phyloP scores from a whole-genome alignment of 73 alveolate genomes.

The Symbiodinium natans region DNA sequence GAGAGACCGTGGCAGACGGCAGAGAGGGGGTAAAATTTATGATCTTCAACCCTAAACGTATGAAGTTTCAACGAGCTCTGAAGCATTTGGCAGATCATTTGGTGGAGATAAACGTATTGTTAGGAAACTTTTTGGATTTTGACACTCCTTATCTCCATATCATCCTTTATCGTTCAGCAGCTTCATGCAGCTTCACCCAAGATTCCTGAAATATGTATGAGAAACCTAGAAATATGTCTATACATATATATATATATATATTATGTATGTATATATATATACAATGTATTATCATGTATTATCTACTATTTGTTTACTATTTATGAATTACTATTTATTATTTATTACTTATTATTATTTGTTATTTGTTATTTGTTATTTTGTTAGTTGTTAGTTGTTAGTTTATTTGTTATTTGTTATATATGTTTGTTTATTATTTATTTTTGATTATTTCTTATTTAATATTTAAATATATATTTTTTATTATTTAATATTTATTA shows the following conservation, averaged over 20 bases:
- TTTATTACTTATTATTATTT: neutral
- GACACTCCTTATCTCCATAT: neutral
- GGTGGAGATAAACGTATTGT: neutral
- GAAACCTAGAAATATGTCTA: neutral
- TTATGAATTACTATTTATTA: neutral
- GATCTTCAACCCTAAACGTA: neutral
- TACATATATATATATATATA: too few relatives aligned
- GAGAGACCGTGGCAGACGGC: too few relatives aligned
- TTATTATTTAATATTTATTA: neutral
- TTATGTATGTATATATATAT: too few relatives aligned
- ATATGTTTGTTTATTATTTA: neutral
- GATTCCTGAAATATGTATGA: neutral
- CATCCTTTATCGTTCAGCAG: neutral
- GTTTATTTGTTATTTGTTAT: neutral
- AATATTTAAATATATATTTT: neutral
- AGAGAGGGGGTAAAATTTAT: too few relatives aligned
- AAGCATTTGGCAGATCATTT: neutral
- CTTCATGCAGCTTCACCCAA: neutral
- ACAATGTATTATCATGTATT: neutral
- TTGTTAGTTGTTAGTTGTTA: neutral
- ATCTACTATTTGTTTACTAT: neutral
- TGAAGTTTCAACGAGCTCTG: neutral
- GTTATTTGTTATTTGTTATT: too few relatives aligned
- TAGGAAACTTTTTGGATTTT: neutral
- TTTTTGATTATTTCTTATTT: too few relatives aligned